Evolutionary conservation across 2,329 filamentous ascomycete genomes (phyloP).

Genomic region (Clonostachys sp.): DNA sequence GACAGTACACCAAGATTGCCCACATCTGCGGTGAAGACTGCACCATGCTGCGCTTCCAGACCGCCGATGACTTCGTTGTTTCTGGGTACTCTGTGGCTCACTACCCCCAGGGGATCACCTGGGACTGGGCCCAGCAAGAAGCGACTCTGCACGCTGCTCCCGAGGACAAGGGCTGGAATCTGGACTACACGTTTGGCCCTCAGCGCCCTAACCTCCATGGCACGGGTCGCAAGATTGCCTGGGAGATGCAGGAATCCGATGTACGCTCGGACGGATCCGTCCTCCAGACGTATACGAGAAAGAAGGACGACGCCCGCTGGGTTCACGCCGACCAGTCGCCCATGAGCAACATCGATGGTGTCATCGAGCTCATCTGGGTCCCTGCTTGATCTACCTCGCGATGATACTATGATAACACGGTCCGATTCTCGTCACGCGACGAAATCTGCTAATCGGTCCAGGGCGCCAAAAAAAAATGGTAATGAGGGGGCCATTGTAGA

Average conservation of each 20-base stretch:
- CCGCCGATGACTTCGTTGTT: slow-evolving; percentile 46
- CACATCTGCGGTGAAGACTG: slow-evolving; percentile 58
- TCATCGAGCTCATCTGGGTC: slow-evolving; percentile 55
- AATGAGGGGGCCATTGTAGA: too few relatives aligned
- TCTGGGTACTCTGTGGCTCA: slow-evolving; percentile 56
- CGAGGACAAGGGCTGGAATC: slow-evolving; percentile 42
- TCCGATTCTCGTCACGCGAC: background rate
- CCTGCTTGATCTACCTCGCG: slow-evolving; percentile 13
- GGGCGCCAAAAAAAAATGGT: background rate
- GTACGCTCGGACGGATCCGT: slow-evolving; percentile 43
- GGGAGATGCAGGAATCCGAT: slow-evolving; percentile 47
- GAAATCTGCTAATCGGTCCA: background rate
- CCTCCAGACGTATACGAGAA: slow-evolving; percentile 47
- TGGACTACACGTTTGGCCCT: slow-evolving; percentile 46
- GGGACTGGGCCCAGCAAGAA: slow-evolving; percentile 45
- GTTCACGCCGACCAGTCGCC: slow-evolving; percentile 34
- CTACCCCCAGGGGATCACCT: slow-evolving; percentile 46
- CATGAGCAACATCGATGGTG: slow-evolving; percentile 49
- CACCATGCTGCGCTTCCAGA: slow-evolving; percentile 53
- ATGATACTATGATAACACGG: background rate
- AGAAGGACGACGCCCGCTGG: slow-evolving; percentile 49
- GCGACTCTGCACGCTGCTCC: slow-evolving; percentile 44
- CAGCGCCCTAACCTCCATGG: slow-evolving; percentile 39
- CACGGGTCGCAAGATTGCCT: slow-evolving; percentile 46
- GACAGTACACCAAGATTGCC: slow-evolving; percentile 51